Evolutionary conservation across 345 rosid species (phyloP), one percentile per base, ranked within the genome.

Genomic region (Rhodamnia rubescens): DNA sequence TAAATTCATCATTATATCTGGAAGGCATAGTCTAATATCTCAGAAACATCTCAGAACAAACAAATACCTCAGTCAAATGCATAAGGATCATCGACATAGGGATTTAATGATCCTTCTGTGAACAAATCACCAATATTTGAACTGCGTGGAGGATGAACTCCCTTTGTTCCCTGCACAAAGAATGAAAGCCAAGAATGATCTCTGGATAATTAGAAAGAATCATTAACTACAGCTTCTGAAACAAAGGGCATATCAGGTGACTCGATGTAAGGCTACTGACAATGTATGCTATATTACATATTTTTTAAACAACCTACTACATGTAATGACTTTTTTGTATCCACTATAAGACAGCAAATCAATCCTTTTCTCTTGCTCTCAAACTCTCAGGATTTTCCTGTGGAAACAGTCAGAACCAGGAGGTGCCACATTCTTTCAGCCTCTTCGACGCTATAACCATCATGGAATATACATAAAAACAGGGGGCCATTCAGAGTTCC

Each of bases 41-140:
- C 47, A 69, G 47, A 69, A 69, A 69, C 47, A 69, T 36, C 53
- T 51, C 44, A 82, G 58, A 52, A 82, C 58, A 12, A 59, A 13
- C 56, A 27, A 55, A 16, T 85, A 53, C 89, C 86, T 90, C 90
- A 96, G 84, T 91, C 98, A 92, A 96, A 97, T 82, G 98, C 98
- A 64, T 96, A 97, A 12, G 99, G 99, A 90, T 97, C 98, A 87
- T 97, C 95, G 21, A 94, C 95, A 85, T 97, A 96, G 53, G 98
- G 98, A 87, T 97, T 96, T 82, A 96, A 89, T 12, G 96, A 95
- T 42, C 98, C 99, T 92, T 96, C 99, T 83, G 96, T 88, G 89
- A 96, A 96, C 92, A 96, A 86, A 88, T 96, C 99, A 27, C 97
- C 98, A 3, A 95, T 94, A 89, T 93, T 95, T 86, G 99, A 91